Conservation (phyloP, 768 basidiomycete genomes). For the Boletales sp. region DNA sequence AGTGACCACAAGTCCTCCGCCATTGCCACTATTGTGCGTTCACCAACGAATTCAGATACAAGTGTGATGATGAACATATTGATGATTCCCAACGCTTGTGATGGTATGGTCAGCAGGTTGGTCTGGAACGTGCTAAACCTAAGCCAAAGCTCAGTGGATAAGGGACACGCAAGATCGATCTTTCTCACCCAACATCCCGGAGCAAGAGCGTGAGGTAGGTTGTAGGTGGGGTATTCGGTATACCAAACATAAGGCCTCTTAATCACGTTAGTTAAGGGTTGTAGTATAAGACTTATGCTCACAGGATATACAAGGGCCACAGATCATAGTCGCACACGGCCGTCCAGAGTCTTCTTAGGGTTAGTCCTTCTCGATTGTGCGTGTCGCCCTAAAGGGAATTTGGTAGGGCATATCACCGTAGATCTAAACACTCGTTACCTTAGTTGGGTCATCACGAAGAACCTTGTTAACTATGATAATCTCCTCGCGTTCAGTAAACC, state of each 20-base stretch:
- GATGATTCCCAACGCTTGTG: constrained; percentile 46
- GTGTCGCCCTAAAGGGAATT: constrained; percentile 38
- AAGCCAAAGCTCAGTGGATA: neutral
- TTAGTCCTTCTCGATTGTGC: constrained; percentile 66
- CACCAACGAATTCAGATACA: constrained; percentile 50
- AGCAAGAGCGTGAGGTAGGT: constrained; percentile 60
- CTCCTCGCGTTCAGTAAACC: constrained; percentile 65
- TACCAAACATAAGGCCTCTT: constrained; percentile 52
- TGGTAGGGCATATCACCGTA: neutral
- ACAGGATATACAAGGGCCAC: constrained; percentile 63
- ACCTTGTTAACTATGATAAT: constrained; percentile 56
- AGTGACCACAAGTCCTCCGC: constrained; percentile 56
- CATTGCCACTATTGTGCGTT: constrained; percentile 53
- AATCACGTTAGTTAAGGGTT: neutral
- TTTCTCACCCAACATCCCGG: constrained; percentile 44
- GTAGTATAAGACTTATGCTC: neutral
- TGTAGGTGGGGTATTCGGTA: constrained; percentile 44
- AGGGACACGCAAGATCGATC: neutral
- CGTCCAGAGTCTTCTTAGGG: constrained; percentile 45
- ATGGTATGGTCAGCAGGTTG: constrained; percentile 60
- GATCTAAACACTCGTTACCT: constrained; percentile 29
- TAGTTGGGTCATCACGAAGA: constrained; percentile 59
- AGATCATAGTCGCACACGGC: constrained; percentile 60
- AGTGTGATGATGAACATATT: constrained; percentile 49
- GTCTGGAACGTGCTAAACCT: constrained; percentile 59